Percentiles rank a stretch among this genome's conserved stretches.
phyloP scores from a whole-genome alignment of 1,284 basidiomycete genomes.

The Apiotrichum brassicae region DNA sequence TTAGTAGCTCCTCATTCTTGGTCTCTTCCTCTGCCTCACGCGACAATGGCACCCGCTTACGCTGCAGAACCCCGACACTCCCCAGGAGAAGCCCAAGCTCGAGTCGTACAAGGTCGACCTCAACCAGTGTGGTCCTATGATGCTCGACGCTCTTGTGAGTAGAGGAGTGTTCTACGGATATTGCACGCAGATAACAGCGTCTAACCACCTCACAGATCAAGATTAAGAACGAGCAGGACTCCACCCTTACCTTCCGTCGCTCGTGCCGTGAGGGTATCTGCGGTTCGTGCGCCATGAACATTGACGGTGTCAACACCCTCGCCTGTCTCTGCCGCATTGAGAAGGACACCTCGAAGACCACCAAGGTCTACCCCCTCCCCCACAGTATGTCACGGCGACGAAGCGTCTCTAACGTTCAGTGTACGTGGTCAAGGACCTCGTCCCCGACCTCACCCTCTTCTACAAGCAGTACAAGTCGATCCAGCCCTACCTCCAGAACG shows the following conservation, averaged over 20 bases:
- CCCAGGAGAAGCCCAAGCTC: conserved; percentile 81
- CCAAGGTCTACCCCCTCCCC: conserved; percentile 96
- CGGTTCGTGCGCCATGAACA: conserved; percentile 98
- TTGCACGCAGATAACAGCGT: not conserved
- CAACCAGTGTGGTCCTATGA: conserved; percentile 94
- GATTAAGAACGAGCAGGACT: conserved; percentile 98
- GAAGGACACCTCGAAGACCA: conserved; percentile 61
- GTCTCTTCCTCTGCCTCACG: not conserved
- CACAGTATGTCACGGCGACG: conserved; percentile 63
- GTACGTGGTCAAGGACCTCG: conserved; percentile 99
- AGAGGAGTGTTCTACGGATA: no score
- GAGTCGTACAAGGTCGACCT: conserved; percentile 92
- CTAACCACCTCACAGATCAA: conserved; percentile 62
- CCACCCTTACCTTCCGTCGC: conserved; percentile 91
- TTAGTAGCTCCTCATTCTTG: no score
- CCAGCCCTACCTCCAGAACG: conserved; percentile 88
- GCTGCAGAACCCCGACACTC: conserved; percentile 88
- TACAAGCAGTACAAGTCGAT: conserved; percentile 99
- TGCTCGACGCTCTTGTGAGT: conserved; percentile 53
- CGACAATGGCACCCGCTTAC: not conserved
- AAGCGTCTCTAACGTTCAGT: conserved; percentile 52
- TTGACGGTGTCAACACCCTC: conserved; percentile 95
- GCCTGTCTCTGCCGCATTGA: conserved; percentile 96
- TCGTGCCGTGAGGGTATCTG: conserved; percentile 98
- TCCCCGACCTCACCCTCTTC: conserved; percentile 57